These are phyloP conservation scores for Anthracocystis panici-leucophaei DNA, from an alignment of 1,284 basidiomycete species.

Conservation along the genomic window DNA sequence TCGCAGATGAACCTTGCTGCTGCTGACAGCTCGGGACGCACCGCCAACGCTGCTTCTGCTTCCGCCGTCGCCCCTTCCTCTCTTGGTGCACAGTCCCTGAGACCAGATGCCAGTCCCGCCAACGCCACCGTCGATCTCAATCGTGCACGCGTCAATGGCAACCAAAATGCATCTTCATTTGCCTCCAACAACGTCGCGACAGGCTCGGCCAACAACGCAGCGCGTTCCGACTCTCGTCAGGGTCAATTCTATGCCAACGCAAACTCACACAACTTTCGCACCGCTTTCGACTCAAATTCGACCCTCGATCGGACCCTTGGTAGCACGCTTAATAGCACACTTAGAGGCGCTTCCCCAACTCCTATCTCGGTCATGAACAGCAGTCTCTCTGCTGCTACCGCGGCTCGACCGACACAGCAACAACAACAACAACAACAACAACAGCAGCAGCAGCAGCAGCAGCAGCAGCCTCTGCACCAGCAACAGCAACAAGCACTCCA, in stretches of 20 bases:
- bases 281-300: slow-evolving; percentile 23
- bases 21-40: slow-evolving; percentile 14
- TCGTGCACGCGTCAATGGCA: slow-evolving; percentile 36
- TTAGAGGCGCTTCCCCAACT: slow-evolving; percentile 33
- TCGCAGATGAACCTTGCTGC: slow-evolving; percentile 33
- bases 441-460: slow-evolving; percentile 20
- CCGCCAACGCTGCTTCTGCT: slow-evolving; percentile 6
- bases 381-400: slow-evolving; percentile 25
- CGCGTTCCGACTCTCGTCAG: slow-evolving; percentile 31
- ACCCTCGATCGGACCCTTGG: slow-evolving; percentile 46
- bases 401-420: slow-evolving; percentile 22
- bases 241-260: slow-evolving; percentile 31
- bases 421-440: slow-evolving; percentile 5
- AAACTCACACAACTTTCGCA: slow-evolving; percentile 28
- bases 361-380: slow-evolving; percentile 23
- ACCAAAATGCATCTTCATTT: slow-evolving; percentile 22
- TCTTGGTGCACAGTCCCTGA: slow-evolving; percentile 7
- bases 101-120: slow-evolving; percentile 32
- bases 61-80: background rate
- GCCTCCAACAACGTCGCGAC: slow-evolving; percentile 14
- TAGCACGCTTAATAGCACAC: slow-evolving; percentile 36
- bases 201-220: slow-evolving; percentile 12
- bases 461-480: slow-evolving; percentile 5
- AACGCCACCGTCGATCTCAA: slow-evolving; percentile 28
- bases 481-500: slow-evolving; percentile 26